Evolutionary conservation across 441 rosid genomes (phyloP).

Genomic region (Rhodomyrtus psidioides): DNA sequence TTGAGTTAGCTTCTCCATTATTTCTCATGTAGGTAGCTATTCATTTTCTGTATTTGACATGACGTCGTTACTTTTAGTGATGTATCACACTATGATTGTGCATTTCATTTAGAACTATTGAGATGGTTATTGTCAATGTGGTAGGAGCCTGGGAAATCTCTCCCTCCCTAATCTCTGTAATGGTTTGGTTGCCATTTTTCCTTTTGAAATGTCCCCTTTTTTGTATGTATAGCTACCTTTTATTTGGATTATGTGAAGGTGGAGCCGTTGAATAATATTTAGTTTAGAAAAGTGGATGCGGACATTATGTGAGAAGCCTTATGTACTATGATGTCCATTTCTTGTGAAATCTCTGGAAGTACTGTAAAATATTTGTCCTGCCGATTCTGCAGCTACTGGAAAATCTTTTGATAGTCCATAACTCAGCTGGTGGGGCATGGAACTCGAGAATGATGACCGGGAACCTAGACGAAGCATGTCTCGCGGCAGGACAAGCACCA

Average conservation of each 20-base stretch:
- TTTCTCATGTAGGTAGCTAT: not conserved
- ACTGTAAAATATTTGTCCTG: not conserved
- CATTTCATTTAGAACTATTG: not conserved
- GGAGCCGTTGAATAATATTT: not conserved
- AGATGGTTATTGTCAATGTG: not conserved
- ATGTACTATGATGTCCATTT: not conserved
- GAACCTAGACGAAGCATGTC: slow-evolving; percentile 24
- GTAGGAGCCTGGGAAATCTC: not conserved
- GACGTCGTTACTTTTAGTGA: not conserved
- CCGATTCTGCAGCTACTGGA: not conserved
- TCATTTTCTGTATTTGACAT: not conserved
- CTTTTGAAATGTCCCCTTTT: not conserved
- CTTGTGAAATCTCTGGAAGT: not conserved
- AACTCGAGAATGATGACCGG: slow-evolving; percentile 6
- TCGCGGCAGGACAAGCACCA: slow-evolving; percentile 34
- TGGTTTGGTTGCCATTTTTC: not conserved
- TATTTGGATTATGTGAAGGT: not conserved
- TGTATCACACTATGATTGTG: not conserved
- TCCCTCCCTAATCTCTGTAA: not conserved
- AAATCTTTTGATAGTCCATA: not conserved
- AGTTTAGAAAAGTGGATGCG: not conserved
- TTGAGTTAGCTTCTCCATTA: not conserved
- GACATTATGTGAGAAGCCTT: not conserved
- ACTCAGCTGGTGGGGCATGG: slow-evolving; percentile 33
- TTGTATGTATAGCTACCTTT: not conserved